These are phyloP conservation scores for Coemansia sp. DNA, from an alignment of 371 early-diverging fungal genomes.

Conservation along the genomic window DNA sequence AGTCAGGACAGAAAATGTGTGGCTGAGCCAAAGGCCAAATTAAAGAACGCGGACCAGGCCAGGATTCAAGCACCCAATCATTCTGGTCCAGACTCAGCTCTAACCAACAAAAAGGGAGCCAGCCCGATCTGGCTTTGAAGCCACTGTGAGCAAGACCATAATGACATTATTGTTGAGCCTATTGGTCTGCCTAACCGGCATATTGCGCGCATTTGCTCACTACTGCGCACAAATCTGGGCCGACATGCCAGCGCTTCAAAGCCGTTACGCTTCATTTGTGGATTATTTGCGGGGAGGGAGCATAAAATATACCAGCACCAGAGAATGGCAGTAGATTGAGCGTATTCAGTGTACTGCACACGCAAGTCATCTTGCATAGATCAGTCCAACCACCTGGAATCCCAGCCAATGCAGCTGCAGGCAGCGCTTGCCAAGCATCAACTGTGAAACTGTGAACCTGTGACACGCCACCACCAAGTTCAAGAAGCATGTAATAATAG, in stretches of 20 bases:
- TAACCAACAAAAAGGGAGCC: too few relatives aligned
- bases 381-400: not conserved
- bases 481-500: slow-evolving; percentile 1
- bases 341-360: not conserved
- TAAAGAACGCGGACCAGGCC: too few relatives aligned
- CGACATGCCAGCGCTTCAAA: not conserved
- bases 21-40: not conserved
- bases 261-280: not conserved
- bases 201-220: not conserved
- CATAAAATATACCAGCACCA: not conserved
- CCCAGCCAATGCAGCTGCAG: too few relatives aligned
- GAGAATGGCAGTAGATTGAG: slow-evolving; percentile 3
- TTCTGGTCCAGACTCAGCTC: too few relatives aligned
- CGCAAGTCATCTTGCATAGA: too few relatives aligned
- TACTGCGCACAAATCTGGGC: not conserved
- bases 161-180: not conserved
- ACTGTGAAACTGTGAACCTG: too few relatives aligned
- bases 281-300: slow-evolving; percentile 8
- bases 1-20: not conserved
- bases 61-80: too few relatives aligned
- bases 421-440: too few relatives aligned
- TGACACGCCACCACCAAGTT: too few relatives aligned
- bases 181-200: not conserved
- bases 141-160: not conserved
- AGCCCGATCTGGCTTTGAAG: not conserved